Percentiles rank a stretch among this genome's conserved stretches.
Evolutionary conservation across 257 asterid species (phyloP).

Genomic region (Coffea canephora): DNA sequence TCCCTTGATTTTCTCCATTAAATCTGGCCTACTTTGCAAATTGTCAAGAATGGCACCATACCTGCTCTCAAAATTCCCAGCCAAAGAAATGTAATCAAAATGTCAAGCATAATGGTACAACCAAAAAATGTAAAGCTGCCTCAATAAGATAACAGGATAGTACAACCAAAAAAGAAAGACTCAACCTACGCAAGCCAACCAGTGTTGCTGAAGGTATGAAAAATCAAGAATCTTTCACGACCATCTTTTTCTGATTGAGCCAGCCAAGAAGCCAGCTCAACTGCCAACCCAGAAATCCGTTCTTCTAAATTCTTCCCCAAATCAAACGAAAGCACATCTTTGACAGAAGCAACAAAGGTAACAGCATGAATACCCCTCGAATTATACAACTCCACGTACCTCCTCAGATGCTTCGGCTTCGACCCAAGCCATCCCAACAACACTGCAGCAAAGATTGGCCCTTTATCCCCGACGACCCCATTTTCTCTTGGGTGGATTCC

Average conservation of each 20-base stretch:
- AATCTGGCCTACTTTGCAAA: constrained; percentile 50
- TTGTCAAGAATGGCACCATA: constrained; percentile 77
- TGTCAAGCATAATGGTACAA: background rate
- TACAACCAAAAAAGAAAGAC: constrained; percentile 10
- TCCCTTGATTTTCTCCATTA: constrained; percentile 71
- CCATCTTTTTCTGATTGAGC: constrained; percentile 45
- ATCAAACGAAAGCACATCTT: constrained; percentile 67
- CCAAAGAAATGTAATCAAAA: background rate
- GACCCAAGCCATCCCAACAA: constrained; percentile 90
- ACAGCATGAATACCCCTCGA: constrained; percentile 64
- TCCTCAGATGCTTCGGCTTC: constrained; percentile 65
- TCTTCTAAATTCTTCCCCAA: constrained; percentile 64
- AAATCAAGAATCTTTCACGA: constrained; percentile 55
- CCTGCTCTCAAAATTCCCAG: constrained; percentile 31
- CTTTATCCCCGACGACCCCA: constrained; percentile 21
- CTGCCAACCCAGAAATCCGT: constrained; percentile 47
- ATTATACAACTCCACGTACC: constrained; percentile 65
- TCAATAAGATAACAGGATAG: background rate
- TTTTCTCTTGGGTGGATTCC: constrained; percentile 5
- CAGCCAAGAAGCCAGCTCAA: constrained; percentile 62
- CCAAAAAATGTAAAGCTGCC: background rate
- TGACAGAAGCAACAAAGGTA: constrained; percentile 68
- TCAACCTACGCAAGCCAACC: constrained; percentile 97
- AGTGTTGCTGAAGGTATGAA: constrained; percentile 87
- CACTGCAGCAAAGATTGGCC: constrained; percentile 68